Conservation (phyloP, 108 stramenopile genomes). For the Schizochytrium sp. region DNA sequence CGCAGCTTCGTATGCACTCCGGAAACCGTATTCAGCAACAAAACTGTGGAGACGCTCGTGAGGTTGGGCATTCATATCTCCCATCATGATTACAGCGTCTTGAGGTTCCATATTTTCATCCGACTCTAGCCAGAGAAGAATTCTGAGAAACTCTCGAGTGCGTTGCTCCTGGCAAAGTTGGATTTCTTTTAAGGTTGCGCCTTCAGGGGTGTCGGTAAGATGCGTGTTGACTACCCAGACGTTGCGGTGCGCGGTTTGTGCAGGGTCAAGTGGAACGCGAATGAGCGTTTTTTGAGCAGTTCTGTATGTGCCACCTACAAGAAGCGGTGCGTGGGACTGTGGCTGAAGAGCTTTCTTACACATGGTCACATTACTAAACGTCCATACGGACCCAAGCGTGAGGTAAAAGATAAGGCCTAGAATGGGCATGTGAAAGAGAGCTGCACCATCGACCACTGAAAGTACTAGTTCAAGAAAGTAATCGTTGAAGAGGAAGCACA, state of each 20-base stretch:
- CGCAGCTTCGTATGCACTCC: slow-evolving; percentile 9
- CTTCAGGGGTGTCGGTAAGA: slow-evolving; percentile 2
- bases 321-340: slow-evolving; percentile 25
- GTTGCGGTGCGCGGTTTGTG: neutral
- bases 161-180: slow-evolving; percentile 1
- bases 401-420: slow-evolving; percentile 9
- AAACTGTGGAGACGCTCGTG: slow-evolving; percentile 25
- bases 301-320: slow-evolving; percentile 49
- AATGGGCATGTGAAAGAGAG: slow-evolving; percentile 48
- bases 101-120: slow-evolving; percentile 29
- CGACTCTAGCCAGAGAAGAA: neutral
- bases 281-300: slow-evolving; percentile 7
- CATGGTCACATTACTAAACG: slow-evolving; percentile 14
- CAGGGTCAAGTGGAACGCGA: neutral
- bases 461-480: slow-evolving; percentile 13
- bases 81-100: slow-evolving; percentile 55
- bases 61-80: slow-evolving; percentile 24
- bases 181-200: neutral
- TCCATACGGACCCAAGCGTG: slow-evolving; percentile 18
- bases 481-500: slow-evolving; percentile 13
- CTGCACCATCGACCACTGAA: neutral
- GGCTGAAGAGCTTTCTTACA: neutral
- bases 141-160: slow-evolving; percentile 10
- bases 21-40: neutral
- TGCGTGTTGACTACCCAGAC: slow-evolving; percentile 50